phyloP scores from a whole-genome alignment of 257 asterid genomes.

The Cynanchum wilfordii region DNA sequence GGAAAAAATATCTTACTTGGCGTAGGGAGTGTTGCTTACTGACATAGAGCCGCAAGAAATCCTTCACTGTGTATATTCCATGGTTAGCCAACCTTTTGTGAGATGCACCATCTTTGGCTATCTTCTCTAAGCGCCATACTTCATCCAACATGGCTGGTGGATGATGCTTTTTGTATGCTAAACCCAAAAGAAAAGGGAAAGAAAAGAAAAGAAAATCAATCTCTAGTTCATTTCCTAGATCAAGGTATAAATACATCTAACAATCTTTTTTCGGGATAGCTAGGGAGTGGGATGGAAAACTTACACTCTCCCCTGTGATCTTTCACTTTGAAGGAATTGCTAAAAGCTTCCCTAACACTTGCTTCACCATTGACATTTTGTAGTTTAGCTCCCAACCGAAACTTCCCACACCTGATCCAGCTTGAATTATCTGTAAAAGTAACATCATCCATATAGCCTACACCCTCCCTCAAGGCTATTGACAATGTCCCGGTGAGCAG shows the following conservation, averaged over 20 bases:
- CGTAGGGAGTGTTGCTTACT: slow-evolving; percentile 42
- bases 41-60: slow-evolving; percentile 44
- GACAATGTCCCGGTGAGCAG: slow-evolving; percentile 55
- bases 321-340: slow-evolving; percentile 69
- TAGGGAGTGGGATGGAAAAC: slow-evolving; percentile 20
- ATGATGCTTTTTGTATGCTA: slow-evolving; percentile 72
- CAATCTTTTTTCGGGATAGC: neutral
- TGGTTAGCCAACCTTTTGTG: slow-evolving; percentile 34
- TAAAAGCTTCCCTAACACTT: slow-evolving; percentile 64
- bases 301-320: slow-evolving; percentile 92
- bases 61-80: slow-evolving; percentile 46
- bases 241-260: neutral
- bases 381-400: slow-evolving; percentile 57
- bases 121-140: slow-evolving; percentile 78
- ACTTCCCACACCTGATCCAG: slow-evolving; percentile 81
- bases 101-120: slow-evolving; percentile 70
- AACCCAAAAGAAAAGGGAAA: slow-evolving; percentile 14
- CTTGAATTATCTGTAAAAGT: slow-evolving; percentile 85
- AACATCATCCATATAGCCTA: slow-evolving; percentile 57
- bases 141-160: slow-evolving; percentile 63
- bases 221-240: neutral
- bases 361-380: slow-evolving; percentile 23
- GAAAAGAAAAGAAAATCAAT: slow-evolving; percentile 9
- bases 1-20: slow-evolving; percentile 42
- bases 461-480: slow-evolving; percentile 54